Evolutionary conservation across 176 grass and related monocot species (phyloP), one percentile per base, ranked within the genome.

Genomic region (Cenchrus americanus): DNA sequence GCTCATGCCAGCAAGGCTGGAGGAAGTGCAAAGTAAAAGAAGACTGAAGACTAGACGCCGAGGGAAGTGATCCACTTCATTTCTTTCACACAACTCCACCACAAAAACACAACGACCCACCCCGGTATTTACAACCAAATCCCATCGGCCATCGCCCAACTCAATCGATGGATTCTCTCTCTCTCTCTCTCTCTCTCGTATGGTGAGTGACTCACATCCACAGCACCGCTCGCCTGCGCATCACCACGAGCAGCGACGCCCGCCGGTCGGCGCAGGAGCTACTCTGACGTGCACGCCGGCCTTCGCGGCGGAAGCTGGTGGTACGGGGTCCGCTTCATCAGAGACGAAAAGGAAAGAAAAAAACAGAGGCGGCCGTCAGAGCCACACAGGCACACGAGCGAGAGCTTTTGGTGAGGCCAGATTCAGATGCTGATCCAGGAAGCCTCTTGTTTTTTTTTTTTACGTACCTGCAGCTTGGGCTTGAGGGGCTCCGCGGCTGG

Each of bases 401-500:
- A 37, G 34, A 37, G 34, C 34, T 37, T 37, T 3, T 37, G 34
- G 34, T 37, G 34, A 37, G 34, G 34, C 1, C 34, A 37, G 34
- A 37, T 37, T 2, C 34, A 37, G 2, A 37, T 37, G 34, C 34
- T 37, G 3, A 37, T 6, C 1, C n/a, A 43, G 21, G 0, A 37
- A n/a, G 68, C 10, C 14, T 4, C 47, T 50, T 4, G 1, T 30
- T 30, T 64, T 32, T 30, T 24, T 63, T 14, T 5, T 37, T 18
- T 65, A 10, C n/a, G 21, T 82, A 86, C 88, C 83, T 90, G 75
- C 66, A 86, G 46, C 57, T 90, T 90, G 37, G 88, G 88, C 27
- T 90, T 90, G 26, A 90, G 79, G 40, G 57, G n/a, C 62, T 90
- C 88, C n/a, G 40, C n/a, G 3, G 84, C 72, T 0, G 79, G 23